Conservation (phyloP, 768 basidiomycete genomes). For the Pisolithus sp. region DNA sequence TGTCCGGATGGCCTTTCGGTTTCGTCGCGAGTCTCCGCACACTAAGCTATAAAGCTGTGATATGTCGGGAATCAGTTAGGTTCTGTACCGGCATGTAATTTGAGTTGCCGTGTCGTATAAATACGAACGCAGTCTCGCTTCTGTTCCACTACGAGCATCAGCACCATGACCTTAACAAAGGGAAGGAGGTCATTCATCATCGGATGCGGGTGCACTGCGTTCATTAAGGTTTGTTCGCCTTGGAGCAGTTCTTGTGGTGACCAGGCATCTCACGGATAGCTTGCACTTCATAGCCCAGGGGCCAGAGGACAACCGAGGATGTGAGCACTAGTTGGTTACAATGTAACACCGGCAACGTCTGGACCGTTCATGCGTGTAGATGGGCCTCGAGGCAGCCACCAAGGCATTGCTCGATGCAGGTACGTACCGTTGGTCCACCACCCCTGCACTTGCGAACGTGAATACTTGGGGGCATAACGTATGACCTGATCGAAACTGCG, state of each 20-base stretch:
- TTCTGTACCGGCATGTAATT: neutral
- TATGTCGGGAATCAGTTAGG: too few relatives aligned
- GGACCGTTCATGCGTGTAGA: conserved; percentile 34
- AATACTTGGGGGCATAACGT: conserved; percentile 58
- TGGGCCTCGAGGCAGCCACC: conserved; percentile 83
- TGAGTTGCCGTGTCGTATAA: neutral
- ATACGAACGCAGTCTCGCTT: neutral
- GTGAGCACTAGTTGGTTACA: conserved; percentile 30
- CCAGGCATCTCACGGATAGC: neutral
- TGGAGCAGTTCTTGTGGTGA: neutral
- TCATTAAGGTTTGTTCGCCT: conserved; percentile 53
- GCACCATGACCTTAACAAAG: conserved; percentile 1
- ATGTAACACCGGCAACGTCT: neutral
- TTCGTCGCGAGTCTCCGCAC: too few relatives aligned
- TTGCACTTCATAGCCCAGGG: conserved; percentile 47
- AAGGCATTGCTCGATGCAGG: conserved; percentile 85
- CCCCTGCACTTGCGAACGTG: neutral
- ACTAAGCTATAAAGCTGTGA: too few relatives aligned
- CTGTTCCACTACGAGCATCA: neutral
- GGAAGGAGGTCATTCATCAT: conserved; percentile 48
- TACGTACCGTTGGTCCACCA: conserved; percentile 16
- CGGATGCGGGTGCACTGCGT: conserved; percentile 71
- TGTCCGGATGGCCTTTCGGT: too few relatives aligned
- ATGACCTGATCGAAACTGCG: conserved; percentile 68
- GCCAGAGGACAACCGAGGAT: conserved; percentile 62